Base-by-base conservation (phyloP, 1,139 yeast species). In the Pichia sp. region DNA sequence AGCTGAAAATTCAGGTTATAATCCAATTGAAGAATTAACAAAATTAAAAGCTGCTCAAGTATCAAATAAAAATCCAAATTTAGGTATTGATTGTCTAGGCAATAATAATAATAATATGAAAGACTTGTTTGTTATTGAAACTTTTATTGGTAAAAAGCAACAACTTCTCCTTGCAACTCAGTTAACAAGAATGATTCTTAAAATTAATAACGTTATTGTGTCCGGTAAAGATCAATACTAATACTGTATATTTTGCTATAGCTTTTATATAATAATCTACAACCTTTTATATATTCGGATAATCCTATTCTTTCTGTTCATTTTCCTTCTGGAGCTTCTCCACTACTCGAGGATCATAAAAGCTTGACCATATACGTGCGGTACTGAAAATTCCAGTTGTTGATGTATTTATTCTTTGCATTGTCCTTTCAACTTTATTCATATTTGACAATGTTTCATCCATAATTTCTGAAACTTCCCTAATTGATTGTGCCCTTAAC, bases 51-150 rank as follows among this genome's bases (percentile, higher is more conserved):
- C 96, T 45, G 83, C 84, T 62, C 99, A 93, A 68, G 83, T 87
- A 31, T 79, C 79, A 61, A 95, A 87, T 67, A 73, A 78, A 45
- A 79, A 78, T 54, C 73, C 95, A 22, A 75, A 82, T 53, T 73
- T 90, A 58, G 99, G 99, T 61, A 96, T 95, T 48, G 99, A 95
- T 71, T 90, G 97, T 71, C 75, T 93, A 63, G 96, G 96, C 58
- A 79, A 79, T 61, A 96, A 95, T 49, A 81, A 88, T 53, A 84
- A 81, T 65, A 88, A 95, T 69, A 93, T 95, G 99, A 87, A 84
- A 68, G 91, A 90, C 63, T 76, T 87, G 64, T 95, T 93, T 70
- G 96, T 95, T 51, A 89, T 95, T 63, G 99, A 95, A 70, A 98
- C 99, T 53, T 81, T 89, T 69, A 90, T 93, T 64, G 97, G 99